Evolutionary conservation across 345 rosid species (phyloP).

Genomic region (Nephelium lappaceum): DNA sequence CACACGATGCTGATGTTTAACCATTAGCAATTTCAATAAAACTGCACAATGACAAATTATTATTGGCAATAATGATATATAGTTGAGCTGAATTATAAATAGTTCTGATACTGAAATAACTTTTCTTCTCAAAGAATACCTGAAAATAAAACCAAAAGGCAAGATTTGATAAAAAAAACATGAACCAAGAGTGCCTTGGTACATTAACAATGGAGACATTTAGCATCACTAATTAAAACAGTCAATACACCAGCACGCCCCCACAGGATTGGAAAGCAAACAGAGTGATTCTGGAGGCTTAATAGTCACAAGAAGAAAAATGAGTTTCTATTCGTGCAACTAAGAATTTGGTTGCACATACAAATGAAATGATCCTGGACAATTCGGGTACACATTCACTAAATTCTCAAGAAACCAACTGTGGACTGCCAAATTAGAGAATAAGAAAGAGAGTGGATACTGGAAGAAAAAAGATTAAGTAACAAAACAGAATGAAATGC

Average conservation of each 20-base stretch:
- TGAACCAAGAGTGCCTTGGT: too few relatives aligned
- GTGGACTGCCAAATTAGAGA: background rate
- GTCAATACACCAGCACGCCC: background rate
- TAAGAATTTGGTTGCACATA: too few relatives aligned
- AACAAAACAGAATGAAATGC: background rate
- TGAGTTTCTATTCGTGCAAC: background rate
- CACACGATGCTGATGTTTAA: background rate
- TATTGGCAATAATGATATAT: background rate
- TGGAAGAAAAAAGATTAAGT: background rate
- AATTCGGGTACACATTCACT: background rate
- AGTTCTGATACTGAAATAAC: background rate
- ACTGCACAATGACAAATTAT: background rate
- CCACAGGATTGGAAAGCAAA: background rate
- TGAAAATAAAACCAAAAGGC: background rate
- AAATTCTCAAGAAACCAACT: too few relatives aligned
- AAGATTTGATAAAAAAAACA: too few relatives aligned
- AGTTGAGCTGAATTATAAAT: background rate
- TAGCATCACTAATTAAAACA: background rate
- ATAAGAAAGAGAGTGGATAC: background rate
- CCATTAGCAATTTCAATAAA: background rate
- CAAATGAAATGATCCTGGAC: background rate
- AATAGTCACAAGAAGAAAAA: background rate
- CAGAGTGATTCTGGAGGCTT: background rate
- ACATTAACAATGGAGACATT: background rate
- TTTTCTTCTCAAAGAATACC: background rate